Evolutionary conservation across 2,329 filamentous ascomycete species (phyloP), one percentile per base, ranked within the genome.

Genomic region (Diaporthe vexans): DNA sequence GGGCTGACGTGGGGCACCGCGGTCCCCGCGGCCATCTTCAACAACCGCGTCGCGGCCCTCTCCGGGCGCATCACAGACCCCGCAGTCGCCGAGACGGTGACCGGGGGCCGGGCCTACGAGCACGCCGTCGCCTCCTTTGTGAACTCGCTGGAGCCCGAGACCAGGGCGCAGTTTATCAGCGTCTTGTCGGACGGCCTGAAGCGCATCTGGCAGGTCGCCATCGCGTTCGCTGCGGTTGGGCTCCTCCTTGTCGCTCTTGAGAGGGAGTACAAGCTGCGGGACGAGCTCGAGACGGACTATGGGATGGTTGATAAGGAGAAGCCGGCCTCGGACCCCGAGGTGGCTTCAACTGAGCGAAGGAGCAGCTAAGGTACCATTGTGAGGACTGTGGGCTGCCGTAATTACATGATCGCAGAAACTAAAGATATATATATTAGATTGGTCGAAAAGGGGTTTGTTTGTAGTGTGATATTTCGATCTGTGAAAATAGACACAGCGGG

Each of bases 1-100:
- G 88, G 88, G 3, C 78, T 81, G n/a, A 83, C 85, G 4, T 85
- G 88, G 79, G 88, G 86, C 11, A 82, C 86, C 1, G 82, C 86
- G 0, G 83, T 90, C 46, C 82, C 84, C 0, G 82, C 81, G 2
- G 80, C 83, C 9, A 81, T 88, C 54, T 88, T 85, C 77, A 80
- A 77, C 74, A 80, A 76, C 74, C 76, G 76, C 4, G 76, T 75
- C 56, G 76, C 73, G 1, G 61, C 76, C 46, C 70, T 77, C 73
- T 52, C 1, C 40, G 70, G 33, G 71, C 24, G 17, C 17, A 63
- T 63, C 1, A 13, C 4, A 21, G 40, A 63, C 19, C 35, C 13
- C 13, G 6, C 8, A 8, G 58, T 61, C n/a, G 37, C 13, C 7
- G 24, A 3, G 35, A 33, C 9, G 17, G 37, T 81, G 4, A 63